Conservation (phyloP, 2,329 filamentous ascomycete genomes). For the Didymellaceae sp. region DNA sequence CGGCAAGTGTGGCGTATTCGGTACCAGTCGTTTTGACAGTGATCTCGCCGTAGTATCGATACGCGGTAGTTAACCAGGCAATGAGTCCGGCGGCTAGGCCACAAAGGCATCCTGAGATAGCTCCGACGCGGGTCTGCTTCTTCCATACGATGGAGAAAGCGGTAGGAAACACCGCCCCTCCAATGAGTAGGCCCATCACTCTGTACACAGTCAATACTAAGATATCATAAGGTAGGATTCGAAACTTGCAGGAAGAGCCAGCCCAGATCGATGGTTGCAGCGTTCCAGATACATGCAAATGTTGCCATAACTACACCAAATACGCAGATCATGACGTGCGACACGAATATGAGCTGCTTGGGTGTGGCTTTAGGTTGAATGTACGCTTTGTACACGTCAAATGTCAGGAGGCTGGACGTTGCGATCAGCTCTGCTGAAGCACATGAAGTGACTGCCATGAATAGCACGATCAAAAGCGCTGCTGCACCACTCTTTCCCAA, state of each 20-base stretch:
- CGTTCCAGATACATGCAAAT: slow-evolving; percentile 49
- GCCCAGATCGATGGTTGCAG: slow-evolving; percentile 49
- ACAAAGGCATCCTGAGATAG: slow-evolving; percentile 41
- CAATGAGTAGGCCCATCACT: slow-evolving; percentile 52
- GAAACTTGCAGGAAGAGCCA: slow-evolving; percentile 47
- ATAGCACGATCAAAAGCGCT: slow-evolving; percentile 39
- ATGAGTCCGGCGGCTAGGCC: slow-evolving; percentile 46
- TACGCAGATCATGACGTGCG: slow-evolving; percentile 50
- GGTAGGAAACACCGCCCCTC: slow-evolving; percentile 51
- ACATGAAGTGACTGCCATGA: slow-evolving; percentile 46
- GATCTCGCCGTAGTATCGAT: slow-evolving; percentile 48
- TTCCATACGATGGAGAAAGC: slow-evolving; percentile 49
- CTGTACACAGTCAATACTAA: slow-evolving; percentile 23
- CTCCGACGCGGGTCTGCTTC: slow-evolving; percentile 41
- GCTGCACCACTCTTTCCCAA: slow-evolving; percentile 40
- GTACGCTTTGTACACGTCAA: slow-evolving; percentile 55
- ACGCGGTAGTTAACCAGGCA: slow-evolving; percentile 48
- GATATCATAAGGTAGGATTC: neutral
- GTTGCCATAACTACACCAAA: slow-evolving; percentile 51
- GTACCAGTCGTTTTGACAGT: slow-evolving; percentile 50
- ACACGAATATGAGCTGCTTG: slow-evolving; percentile 48
- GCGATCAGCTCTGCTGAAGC: slow-evolving; percentile 52
- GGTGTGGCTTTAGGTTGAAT: slow-evolving; percentile 47
- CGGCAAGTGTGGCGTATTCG: slow-evolving; percentile 50
- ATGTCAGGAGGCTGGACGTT: slow-evolving; percentile 50